Conservation (phyloP, 345 rosid species). For the Boechera stricta region DNA sequence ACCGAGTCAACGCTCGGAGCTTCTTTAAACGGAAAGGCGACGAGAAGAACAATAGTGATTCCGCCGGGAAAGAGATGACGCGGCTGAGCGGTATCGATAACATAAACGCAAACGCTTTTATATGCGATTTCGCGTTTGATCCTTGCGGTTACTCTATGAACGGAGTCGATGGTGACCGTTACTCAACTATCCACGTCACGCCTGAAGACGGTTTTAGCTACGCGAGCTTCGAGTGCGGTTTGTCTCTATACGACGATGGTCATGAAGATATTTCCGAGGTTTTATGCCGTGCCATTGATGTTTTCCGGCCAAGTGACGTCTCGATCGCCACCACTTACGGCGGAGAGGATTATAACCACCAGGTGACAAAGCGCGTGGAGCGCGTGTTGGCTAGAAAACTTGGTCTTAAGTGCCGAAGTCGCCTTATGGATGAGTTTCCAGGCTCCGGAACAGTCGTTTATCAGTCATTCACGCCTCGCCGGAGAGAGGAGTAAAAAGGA, state of each 20-base stretch:
- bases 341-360: conserved; percentile 46
- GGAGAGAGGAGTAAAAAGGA: conserved; percentile 30
- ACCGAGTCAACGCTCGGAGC: conserved; percentile 59
- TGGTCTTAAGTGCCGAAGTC: conserved; percentile 79
- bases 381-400: conserved; percentile 67
- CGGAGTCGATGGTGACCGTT: conserved; percentile 82
- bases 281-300: conserved; percentile 66
- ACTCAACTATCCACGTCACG: conserved; percentile 97
- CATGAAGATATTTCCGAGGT: conserved; percentile 56
- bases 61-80: conserved; percentile 82
- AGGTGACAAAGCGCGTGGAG: conserved; percentile 69
- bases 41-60: conserved; percentile 56
- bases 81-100: conserved; percentile 65
- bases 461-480: conserved; percentile 84
- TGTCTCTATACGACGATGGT: conserved; percentile 61
- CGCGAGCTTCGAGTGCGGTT: conserved; percentile 83
- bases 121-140: conserved; percentile 92
- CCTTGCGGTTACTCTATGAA: conserved; percentile 99
- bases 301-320: conserved; percentile 75
- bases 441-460: conserved; percentile 70
- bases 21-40: conserved; percentile 60
- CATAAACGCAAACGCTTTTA: conserved; percentile 67
- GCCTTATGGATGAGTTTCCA: conserved; percentile 70
- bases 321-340: conserved; percentile 74
- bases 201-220: conserved; percentile 98